Conservation (phyloP, 768 basidiomycete genomes). For the Tylopilus felleus region DNA sequence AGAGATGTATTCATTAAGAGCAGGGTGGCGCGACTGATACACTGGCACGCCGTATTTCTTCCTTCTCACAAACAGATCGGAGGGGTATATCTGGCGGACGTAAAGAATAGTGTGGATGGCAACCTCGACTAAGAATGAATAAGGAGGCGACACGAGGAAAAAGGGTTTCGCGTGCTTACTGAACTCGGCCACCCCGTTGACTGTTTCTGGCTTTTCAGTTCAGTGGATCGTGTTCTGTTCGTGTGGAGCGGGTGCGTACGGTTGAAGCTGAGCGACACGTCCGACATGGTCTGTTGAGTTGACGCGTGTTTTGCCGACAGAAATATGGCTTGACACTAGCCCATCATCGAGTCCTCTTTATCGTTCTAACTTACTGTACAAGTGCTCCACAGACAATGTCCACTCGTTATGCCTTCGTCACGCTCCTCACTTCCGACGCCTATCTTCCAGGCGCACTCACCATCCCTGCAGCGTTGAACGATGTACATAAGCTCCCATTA, state of each 20-base stretch:
- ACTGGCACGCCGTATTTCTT: constrained; percentile 91
- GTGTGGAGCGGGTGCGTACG: constrained; percentile 27
- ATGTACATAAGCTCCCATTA: constrained; percentile 53
- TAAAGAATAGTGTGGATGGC: constrained; percentile 92
- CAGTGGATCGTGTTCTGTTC: constrained; percentile 6
- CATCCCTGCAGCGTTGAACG: constrained; percentile 78
- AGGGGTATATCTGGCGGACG: constrained; percentile 85
- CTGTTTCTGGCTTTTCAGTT: constrained; percentile 45
- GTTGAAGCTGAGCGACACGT: constrained; percentile 36
- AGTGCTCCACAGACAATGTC: constrained; percentile 43
- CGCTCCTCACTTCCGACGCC: constrained; percentile 85
- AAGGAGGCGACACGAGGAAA: not conserved
- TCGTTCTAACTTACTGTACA: constrained; percentile 21
- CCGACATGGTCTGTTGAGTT: too few species aligned
- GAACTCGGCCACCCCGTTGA: constrained; percentile 67
- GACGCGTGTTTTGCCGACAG: constrained; percentile 12
- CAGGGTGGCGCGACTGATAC: constrained; percentile 90
- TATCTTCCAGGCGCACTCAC: constrained; percentile 94
- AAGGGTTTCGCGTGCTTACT: constrained; percentile 40
- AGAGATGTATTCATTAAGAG: constrained; percentile 85
- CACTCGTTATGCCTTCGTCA: constrained; percentile 77
- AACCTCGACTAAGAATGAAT: constrained; percentile 70
- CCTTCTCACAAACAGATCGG: constrained; percentile 80
- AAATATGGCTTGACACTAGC: not conserved
- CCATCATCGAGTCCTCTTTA: not conserved